A percentile compares a stretch with the other conserved stretches of the same genome.
Evolutionary conservation across 768 basidiomycete species (phyloP).

Genomic region (Mycena belliarum): DNA sequence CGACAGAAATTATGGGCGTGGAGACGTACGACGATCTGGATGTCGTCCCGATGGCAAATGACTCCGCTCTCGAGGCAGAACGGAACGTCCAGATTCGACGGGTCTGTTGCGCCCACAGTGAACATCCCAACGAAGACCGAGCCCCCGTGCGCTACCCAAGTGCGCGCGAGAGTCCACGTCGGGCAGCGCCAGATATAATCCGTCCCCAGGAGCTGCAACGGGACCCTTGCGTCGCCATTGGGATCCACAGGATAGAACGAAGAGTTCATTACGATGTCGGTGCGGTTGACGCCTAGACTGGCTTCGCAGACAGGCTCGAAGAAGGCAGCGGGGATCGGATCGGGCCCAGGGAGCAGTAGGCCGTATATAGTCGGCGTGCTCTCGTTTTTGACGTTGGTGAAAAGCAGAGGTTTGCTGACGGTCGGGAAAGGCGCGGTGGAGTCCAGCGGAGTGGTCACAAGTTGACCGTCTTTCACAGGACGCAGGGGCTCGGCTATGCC

Average conservation of each 20-base stretch:
- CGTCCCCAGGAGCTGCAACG: constrained; percentile 61
- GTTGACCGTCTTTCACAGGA: constrained; percentile 60
- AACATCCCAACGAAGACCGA: constrained; percentile 66
- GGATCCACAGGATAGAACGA: constrained; percentile 42
- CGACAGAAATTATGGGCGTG: too few species aligned
- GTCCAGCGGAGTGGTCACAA: constrained; percentile 68
- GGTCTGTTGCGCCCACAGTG: constrained; percentile 68
- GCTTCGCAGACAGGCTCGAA: constrained; percentile 41
- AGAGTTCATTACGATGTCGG: constrained; percentile 44
- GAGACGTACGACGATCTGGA: constrained; percentile 55
- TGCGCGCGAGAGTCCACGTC: constrained; percentile 68
- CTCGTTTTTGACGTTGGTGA: constrained; percentile 74
- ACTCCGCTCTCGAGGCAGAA: constrained; percentile 56
- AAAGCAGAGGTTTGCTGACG: constrained; percentile 63
- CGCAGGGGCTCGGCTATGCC: constrained; percentile 63
- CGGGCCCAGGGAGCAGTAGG: constrained; percentile 29
- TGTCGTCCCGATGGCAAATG: constrained; percentile 83
- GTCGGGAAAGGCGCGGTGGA: constrained; percentile 60
- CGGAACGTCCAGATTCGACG: constrained; percentile 54
- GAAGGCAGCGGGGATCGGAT: constrained; percentile 38
- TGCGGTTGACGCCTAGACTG: constrained; percentile 50
- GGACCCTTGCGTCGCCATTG: constrained; percentile 44
- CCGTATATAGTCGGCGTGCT: constrained; percentile 61
- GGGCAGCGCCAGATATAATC: constrained; percentile 74
- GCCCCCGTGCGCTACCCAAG: constrained; percentile 64